These are phyloP conservation scores for Porcisia deanei DNA, from an alignment of 208 protist genomes.

Conservation along the genomic window DNA sequence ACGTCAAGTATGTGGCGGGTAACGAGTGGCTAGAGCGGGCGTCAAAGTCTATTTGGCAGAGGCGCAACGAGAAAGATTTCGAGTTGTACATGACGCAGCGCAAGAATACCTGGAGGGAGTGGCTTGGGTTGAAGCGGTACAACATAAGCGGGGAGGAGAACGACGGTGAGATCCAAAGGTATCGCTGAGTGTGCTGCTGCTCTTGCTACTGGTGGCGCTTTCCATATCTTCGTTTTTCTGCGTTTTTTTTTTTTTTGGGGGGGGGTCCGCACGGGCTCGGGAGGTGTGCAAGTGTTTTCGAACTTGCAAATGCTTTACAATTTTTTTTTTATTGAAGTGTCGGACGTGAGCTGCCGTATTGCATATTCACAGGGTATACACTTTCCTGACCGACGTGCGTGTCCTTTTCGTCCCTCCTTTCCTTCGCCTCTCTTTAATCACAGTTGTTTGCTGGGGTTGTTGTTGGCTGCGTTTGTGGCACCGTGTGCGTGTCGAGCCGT, in stretches of 20 bases:
- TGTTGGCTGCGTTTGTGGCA: not conserved
- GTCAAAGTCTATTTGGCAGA: conserved; percentile 77
- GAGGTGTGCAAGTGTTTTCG: no score
- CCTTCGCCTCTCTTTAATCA: not conserved
- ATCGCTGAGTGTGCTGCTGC: conserved; percentile 27
- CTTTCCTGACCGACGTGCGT: no score
- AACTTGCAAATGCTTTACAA: no score
- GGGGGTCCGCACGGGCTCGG: not conserved
- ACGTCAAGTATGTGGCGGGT: conserved; percentile 72
- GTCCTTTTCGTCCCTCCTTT: not conserved
- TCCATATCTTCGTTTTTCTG: not conserved
- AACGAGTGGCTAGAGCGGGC: conserved; percentile 79
- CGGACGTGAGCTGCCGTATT: not conserved
- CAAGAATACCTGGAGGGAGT: conserved; percentile 83
- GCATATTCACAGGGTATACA: no score
- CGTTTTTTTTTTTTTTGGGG: not conserved
- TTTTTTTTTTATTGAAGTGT: not conserved
- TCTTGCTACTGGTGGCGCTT: not conserved
- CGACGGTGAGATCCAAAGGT: conserved; percentile 73
- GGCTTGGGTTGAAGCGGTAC: conserved; percentile 85
- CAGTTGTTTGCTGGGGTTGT: not conserved
- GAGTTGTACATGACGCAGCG: conserved; percentile 90
- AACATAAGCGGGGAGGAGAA: conserved; percentile 87
- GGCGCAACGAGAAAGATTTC: conserved; percentile 84
- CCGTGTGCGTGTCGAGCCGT: not conserved